phyloP scores from a whole-genome alignment of 495 filamentous ascomycete genomes.

The Chaetomium cochliodes region DNA sequence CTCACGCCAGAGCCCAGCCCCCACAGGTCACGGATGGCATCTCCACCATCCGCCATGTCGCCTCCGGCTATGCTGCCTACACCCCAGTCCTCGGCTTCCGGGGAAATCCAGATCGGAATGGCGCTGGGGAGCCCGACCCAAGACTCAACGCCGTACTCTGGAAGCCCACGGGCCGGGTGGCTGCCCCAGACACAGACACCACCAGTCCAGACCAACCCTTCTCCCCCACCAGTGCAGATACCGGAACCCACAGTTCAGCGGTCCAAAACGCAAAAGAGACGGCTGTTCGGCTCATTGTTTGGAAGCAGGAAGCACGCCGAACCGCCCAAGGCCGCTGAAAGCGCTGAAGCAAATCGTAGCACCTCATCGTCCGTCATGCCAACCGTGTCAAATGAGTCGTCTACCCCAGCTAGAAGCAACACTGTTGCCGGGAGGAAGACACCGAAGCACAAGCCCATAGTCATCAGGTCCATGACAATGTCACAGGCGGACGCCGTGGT shows the following conservation, averaged over 20 bases:
- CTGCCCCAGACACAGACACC: constrained; percentile 25
- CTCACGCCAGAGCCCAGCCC: constrained; percentile 49
- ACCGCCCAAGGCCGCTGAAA: constrained; percentile 25
- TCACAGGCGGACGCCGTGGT: constrained; percentile 25
- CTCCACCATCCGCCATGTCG: constrained; percentile 28
- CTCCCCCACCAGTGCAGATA: constrained; percentile 29
- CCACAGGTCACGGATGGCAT: constrained; percentile 21
- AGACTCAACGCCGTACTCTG: not conserved
- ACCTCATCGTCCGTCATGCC: constrained; percentile 25
- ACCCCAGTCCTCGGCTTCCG: constrained; percentile 43
- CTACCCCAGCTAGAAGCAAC: constrained; percentile 38
- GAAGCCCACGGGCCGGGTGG: constrained; percentile 24
- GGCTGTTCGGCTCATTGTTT: constrained; percentile 50
- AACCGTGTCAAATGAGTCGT: constrained; percentile 12
- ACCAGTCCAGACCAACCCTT: constrained; percentile 23
- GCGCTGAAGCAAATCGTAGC: constrained; percentile 18
- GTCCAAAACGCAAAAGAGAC: constrained; percentile 49
- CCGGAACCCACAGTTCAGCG: constrained; percentile 37
- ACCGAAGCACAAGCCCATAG: constrained; percentile 40
- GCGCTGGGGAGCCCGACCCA: constrained; percentile 54
- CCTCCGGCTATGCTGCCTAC: constrained; percentile 36
- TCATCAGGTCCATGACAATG: constrained; percentile 42
- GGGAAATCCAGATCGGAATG: constrained; percentile 53
- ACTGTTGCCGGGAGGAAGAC: constrained; percentile 35
- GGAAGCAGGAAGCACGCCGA: constrained; percentile 44